phyloP scores from a whole-genome alignment of 176 grass and related monocot genomes.

The Phragmites australis region DNA sequence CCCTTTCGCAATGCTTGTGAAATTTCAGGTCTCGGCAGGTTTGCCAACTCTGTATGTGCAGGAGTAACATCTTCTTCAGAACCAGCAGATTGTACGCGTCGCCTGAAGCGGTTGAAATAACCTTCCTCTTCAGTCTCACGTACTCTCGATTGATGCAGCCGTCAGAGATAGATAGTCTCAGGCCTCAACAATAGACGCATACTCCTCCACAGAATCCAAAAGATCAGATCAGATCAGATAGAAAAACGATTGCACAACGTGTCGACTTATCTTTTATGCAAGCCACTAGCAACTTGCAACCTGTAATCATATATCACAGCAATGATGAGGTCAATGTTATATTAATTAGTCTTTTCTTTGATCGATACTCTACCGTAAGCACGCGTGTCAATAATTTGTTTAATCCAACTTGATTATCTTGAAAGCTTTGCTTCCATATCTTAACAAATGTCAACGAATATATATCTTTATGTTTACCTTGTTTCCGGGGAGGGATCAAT shows the following conservation, averaged over 20 bases:
- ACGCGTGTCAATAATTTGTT: background rate
- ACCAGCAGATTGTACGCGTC: background rate
- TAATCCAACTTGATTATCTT: slow-evolving; percentile 4
- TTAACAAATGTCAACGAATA: background rate
- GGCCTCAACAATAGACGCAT: too few relatives aligned
- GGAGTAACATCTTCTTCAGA: background rate
- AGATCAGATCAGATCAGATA: background rate
- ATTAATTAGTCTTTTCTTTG: background rate
- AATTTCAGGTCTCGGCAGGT: slow-evolving; percentile 31
- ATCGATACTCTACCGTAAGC: background rate
- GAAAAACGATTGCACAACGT: background rate
- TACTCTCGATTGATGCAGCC: background rate
- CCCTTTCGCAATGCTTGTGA: background rate
- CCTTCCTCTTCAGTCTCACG: background rate
- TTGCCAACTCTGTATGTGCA: background rate
- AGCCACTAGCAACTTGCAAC: slow-evolving; percentile 21
- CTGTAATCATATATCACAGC: background rate
- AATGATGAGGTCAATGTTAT: slow-evolving; percentile 17
- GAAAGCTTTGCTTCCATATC: background rate
- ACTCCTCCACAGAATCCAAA: too few relatives aligned
- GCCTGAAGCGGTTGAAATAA: background rate
- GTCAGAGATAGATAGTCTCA: background rate
- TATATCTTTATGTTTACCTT: background rate
- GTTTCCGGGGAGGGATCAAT: slow-evolving; percentile 7
- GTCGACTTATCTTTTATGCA: background rate